phyloP scores from a whole-genome alignment of 2,329 filamentous ascomycete species.

The Ceratocystis albifundus region DNA sequence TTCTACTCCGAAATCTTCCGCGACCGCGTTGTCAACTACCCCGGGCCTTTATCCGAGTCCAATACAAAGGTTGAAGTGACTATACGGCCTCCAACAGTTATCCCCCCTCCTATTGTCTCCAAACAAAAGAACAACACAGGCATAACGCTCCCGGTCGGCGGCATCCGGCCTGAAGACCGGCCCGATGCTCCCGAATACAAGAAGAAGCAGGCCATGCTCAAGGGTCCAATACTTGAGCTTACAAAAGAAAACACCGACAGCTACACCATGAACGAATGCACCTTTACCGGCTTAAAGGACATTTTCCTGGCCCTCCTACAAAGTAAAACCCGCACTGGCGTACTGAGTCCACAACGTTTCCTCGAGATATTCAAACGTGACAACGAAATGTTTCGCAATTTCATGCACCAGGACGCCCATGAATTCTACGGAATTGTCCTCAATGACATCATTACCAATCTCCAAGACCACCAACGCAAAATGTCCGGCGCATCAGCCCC shows the following conservation, averaged over 20 bases:
- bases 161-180: constrained; percentile 70
- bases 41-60: constrained; percentile 58
- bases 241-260: constrained; percentile 64
- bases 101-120: constrained; percentile 36
- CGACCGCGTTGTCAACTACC: constrained; percentile 87
- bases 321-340: constrained; percentile 70
- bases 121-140: constrained; percentile 17
- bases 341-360: constrained; percentile 84
- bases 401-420: constrained; percentile 97
- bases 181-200: constrained; percentile 93
- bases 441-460: constrained; percentile 91
- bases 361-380: constrained; percentile 86
- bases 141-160: constrained; percentile 30
- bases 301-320: constrained; percentile 86
- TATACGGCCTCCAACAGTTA: constrained; percentile 44
- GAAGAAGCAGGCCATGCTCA: constrained; percentile 86
- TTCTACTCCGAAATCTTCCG: constrained; percentile 93
- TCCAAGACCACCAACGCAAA: constrained; percentile 62
- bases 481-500: constrained; percentile 33
- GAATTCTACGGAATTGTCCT: constrained; percentile 90
- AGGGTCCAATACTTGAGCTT: constrained; percentile 76
- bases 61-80: constrained; percentile 53
- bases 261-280: constrained; percentile 88
- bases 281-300: constrained; percentile 90
- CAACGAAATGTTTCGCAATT: constrained; percentile 93